Percentiles rank a stretch among this genome's conserved stretches.
Evolutionary conservation across 2,329 filamentous ascomycete species (phyloP).

Genomic region (Exophiala calicioides): DNA sequence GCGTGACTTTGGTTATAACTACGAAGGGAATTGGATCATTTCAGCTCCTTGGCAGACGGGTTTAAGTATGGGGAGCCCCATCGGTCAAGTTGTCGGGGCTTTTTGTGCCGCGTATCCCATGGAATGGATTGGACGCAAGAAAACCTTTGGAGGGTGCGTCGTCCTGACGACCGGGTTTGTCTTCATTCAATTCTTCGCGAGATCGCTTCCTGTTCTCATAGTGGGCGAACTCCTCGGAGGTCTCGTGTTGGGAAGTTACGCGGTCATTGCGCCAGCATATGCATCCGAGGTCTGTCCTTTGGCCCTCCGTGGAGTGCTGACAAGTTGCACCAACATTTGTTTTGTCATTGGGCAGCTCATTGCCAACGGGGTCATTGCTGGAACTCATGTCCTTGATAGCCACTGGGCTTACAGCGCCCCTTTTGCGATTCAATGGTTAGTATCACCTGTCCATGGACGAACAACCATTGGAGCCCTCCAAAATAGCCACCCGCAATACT

Average conservation of each 20-base stretch:
- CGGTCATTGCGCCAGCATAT: conserved; percentile 51
- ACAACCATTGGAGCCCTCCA: too few species aligned
- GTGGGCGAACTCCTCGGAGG: conserved; percentile 51
- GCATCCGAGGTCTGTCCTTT: conserved; percentile 45
- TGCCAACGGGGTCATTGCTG: conserved; percentile 38
- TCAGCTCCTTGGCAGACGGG: conserved; percentile 64
- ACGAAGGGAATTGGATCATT: conserved; percentile 44
- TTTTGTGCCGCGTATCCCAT: conserved; percentile 41
- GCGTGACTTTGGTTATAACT: conserved; percentile 56
- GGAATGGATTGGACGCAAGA: conserved; percentile 41
- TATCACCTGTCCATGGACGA: too few species aligned
- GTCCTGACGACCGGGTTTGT: conserved; percentile 27
- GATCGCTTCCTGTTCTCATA: conserved; percentile 43
- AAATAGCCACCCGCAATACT: too few species aligned
- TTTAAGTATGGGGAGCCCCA: conserved; percentile 54
- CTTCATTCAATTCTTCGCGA: conserved; percentile 37
- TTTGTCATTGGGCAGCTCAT: conserved; percentile 44
- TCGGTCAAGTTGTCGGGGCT: conserved; percentile 49
- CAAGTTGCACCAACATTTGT: conserved; percentile 54
- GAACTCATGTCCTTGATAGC: conserved; percentile 34
- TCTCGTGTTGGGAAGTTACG: conserved; percentile 51
- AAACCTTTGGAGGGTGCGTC: conserved; percentile 29
- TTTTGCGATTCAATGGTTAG: conserved; percentile 50
- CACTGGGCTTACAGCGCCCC: conserved; percentile 49
- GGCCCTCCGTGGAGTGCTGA: conserved; percentile 51